A percentile compares a stretch with the other conserved stretches of the same genome.
phyloP scores from a whole-genome alignment of 306 rosid genomes.

The Cajanus cajan region DNA sequence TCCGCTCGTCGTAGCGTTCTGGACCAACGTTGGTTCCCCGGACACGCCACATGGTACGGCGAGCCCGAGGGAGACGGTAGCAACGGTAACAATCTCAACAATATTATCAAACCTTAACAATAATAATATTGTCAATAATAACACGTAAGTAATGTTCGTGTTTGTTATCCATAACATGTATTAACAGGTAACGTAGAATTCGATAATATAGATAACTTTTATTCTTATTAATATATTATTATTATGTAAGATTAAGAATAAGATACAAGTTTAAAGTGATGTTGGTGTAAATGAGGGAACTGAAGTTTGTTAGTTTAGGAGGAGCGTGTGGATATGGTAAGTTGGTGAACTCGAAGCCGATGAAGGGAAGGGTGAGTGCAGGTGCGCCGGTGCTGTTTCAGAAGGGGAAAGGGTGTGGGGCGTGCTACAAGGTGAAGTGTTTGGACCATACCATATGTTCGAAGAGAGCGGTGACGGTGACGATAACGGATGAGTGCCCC shows the following conservation, averaged over 20 bases:
- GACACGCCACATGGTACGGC: constrained; percentile 94
- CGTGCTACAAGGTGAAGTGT: constrained; percentile 86
- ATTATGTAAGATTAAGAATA: no score
- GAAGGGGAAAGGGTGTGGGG: constrained; percentile 92
- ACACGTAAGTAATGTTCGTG: no score
- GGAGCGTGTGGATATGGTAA: constrained; percentile 95
- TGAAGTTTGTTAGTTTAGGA: constrained; percentile 42
- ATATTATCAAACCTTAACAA: no score
- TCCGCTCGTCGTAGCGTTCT: constrained; percentile 21
- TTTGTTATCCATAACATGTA: no score
- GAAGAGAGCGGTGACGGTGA: constrained; percentile 76
- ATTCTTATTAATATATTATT: no score
- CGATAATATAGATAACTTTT: no score
- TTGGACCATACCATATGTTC: constrained; percentile 66
- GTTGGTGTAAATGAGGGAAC: neutral
- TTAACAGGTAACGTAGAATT: no score
- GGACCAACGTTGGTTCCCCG: constrained; percentile 69
- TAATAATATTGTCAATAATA: no score
- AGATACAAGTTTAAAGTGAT: no score
- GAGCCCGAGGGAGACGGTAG: constrained; percentile 97
- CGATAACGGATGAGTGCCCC: constrained; percentile 86
- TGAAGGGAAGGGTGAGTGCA: constrained; percentile 81
- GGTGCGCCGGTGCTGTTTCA: constrained; percentile 71
- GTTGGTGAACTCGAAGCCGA: constrained; percentile 83
- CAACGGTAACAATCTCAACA: constrained; percentile 48